A percentile compares a stretch with the other conserved stretches of the same genome.
phyloP scores from a whole-genome alignment of 805 yeast species.

The Tetrapisispora fleetii region DNA sequence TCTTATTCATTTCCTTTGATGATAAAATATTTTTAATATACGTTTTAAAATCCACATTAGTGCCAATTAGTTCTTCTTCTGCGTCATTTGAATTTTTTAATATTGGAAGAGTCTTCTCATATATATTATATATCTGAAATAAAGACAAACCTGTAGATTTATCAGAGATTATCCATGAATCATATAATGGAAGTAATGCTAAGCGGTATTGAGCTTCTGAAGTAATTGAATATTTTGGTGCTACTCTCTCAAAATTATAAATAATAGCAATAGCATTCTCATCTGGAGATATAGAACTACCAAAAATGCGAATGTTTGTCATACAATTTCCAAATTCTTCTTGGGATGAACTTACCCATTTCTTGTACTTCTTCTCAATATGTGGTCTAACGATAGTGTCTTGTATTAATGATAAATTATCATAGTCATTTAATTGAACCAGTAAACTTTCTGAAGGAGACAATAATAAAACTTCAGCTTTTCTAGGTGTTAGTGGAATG shows the following conservation, averaged over 20 bases:
- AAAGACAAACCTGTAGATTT: conserved; percentile 24
- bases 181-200: conserved; percentile 20
- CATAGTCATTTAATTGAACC: neutral
- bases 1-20: conserved; percentile 11
- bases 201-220: conserved; percentile 20
- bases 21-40: conserved; percentile 14
- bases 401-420: conserved; percentile 5
- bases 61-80: neutral
- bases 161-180: conserved; percentile 19
- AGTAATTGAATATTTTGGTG: conserved; percentile 22
- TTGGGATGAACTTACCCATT: conserved; percentile 21
- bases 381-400: conserved; percentile 19
- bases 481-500: neutral
- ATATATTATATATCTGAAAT: conserved; percentile 27
- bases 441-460: neutral
- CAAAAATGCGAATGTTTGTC: conserved; percentile 20
- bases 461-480: neutral
- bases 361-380: conserved; percentile 20
- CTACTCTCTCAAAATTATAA: conserved; percentile 20
- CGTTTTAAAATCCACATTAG: conserved; percentile 8
- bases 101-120: conserved; percentile 16
- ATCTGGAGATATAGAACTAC: conserved; percentile 23
- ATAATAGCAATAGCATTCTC: conserved; percentile 22
- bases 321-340: conserved; percentile 21
- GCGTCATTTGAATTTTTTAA: neutral